Conservation (phyloP, 257 asterid species). For the Scutellaria galericulata region DNA sequence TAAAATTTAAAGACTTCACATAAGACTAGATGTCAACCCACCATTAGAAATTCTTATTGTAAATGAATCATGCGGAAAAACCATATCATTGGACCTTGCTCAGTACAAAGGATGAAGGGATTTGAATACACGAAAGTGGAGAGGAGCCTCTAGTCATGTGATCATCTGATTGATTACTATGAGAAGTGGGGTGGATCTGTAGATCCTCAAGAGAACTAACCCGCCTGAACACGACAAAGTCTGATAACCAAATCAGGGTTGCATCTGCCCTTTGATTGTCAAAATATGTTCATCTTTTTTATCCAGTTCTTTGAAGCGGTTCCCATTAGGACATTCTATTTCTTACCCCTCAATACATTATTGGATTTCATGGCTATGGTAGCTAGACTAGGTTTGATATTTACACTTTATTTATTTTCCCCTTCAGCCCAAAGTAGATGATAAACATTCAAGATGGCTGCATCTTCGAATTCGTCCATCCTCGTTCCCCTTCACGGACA, state of each 20-base stretch:
- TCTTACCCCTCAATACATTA: neutral
- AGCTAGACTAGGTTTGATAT: neutral
- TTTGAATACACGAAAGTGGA: conserved; percentile 1
- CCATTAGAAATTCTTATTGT: neutral
- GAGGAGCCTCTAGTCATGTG: conserved; percentile 6
- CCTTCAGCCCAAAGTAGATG: conserved; percentile 86
- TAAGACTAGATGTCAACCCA: neutral
- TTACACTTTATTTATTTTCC: conserved; percentile 16
- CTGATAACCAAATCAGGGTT: conserved; percentile 2
- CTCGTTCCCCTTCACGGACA: conserved; percentile 61
- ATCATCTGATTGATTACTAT: neutral
- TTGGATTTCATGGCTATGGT: conserved; percentile 15
- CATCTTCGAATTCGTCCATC: conserved; percentile 95
- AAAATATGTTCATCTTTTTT: conserved; percentile 3
- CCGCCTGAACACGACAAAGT: conserved; percentile 1
- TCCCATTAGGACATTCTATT: neutral
- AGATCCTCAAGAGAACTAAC: neutral
- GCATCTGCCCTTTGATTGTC: conserved; percentile 12
- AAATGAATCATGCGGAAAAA: neutral
- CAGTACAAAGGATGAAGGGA: neutral
- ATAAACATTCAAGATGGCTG: conserved; percentile 84
- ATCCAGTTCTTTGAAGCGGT: neutral
- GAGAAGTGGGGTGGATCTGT: neutral
- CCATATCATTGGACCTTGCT: conserved; percentile 6
- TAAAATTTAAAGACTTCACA: neutral